These are phyloP conservation scores for Sphaerulina vaccinii DNA, from an alignment of 2,329 filamentous ascomycete species.

Conservation along the genomic window DNA sequence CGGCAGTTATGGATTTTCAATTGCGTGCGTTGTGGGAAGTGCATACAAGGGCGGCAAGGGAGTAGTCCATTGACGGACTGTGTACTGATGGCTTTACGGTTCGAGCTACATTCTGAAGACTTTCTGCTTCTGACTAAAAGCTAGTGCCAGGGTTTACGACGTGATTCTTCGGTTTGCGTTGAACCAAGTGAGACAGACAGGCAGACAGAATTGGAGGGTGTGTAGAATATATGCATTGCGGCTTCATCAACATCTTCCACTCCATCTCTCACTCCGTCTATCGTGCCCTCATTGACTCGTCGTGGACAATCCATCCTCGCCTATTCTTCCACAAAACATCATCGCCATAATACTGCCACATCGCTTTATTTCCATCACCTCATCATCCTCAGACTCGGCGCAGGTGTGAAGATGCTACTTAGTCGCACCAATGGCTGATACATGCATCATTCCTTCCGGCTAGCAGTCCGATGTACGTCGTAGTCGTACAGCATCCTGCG, in stretches of 20 bases:
- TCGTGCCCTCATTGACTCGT: neutral
- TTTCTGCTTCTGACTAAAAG: slow-evolving; percentile 1
- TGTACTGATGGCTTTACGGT: slow-evolving; percentile 8
- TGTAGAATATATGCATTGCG: neutral
- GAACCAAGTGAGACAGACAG: neutral
- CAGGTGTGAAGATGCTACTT: no score
- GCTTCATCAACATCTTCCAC: neutral
- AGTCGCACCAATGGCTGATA: neutral
- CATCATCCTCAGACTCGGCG: no score
- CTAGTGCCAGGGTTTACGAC: neutral
- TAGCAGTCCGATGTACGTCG: neutral
- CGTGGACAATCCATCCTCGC: neutral
- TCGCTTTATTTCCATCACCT: neutral
- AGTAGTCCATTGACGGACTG: neutral
- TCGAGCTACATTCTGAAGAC: slow-evolving; percentile 4
- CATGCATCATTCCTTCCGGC: no score
- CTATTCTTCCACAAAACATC: neutral
- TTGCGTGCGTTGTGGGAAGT: slow-evolving; percentile 11
- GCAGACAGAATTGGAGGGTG: neutral
- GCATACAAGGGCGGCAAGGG: neutral
- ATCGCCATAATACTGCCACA: neutral
- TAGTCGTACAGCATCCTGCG: neutral
- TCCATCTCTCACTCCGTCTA: neutral
- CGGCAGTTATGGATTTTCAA: slow-evolving; percentile 10
- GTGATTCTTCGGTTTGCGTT: neutral